A percentile compares a stretch with the other conserved stretches of the same genome.
These are phyloP conservation scores for Huntiella decipiens DNA, from an alignment of 2,329 filamentous ascomycete genomes.

Conservation along the genomic window DNA sequence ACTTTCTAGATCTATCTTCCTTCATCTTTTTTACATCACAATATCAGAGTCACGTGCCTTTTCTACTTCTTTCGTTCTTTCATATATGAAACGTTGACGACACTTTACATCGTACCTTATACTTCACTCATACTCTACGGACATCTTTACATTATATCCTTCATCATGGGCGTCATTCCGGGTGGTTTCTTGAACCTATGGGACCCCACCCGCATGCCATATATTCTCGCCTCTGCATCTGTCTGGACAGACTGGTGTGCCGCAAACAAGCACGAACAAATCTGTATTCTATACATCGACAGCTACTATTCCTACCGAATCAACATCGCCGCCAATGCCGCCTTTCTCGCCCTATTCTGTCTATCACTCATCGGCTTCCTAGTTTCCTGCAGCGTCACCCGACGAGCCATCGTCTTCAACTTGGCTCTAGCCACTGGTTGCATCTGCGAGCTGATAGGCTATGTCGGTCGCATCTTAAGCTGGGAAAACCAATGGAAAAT, in stretches of 20 bases:
- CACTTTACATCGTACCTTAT: no score
- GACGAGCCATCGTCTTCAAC: constrained; percentile 30
- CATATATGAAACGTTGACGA: no score
- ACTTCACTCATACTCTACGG: no score
- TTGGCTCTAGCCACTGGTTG: constrained; percentile 36
- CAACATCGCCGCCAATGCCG: constrained; percentile 30
- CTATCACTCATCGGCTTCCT: constrained; percentile 25
- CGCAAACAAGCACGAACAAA: constrained; percentile 14
- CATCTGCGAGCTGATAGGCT: constrained; percentile 40
- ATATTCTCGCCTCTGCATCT: neutral
- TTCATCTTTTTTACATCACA: no score
- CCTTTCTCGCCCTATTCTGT: constrained; percentile 31
- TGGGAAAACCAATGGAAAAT: constrained; percentile 38
- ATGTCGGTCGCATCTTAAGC: constrained; percentile 37
- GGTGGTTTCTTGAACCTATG: constrained; percentile 7
- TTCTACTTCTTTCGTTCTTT: no score
- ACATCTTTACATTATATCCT: neutral
- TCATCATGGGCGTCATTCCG: neutral
- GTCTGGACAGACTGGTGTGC: constrained; percentile 15
- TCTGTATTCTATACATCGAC: constrained; percentile 17
- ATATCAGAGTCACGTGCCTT: no score
- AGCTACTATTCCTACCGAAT: constrained; percentile 34
- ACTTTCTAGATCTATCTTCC: no score
- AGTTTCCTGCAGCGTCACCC: constrained; percentile 22
- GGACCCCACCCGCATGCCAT: constrained; percentile 5